Evolutionary conservation across 164 flowering plant species (phyloP).

Genomic region (Macadamia integrifolia): DNA sequence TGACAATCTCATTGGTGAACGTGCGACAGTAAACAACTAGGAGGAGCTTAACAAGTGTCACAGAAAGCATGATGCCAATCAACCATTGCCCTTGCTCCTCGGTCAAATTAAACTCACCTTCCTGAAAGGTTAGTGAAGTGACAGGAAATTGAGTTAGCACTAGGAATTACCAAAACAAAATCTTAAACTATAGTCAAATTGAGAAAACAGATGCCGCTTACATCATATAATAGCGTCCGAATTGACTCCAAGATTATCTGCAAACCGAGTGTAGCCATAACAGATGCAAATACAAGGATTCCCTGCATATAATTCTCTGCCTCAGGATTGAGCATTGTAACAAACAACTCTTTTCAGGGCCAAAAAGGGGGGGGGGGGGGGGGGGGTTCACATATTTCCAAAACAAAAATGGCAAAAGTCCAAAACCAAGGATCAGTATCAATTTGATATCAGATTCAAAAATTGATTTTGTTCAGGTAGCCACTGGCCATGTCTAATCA

Average conservation of each 20-base stretch:
- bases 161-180: no score
- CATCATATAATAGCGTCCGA: conserved; percentile 53
- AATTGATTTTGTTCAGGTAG: background rate
- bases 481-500: no score
- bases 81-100: conserved; percentile 71
- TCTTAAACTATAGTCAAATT: background rate
- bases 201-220: conserved; percentile 23
- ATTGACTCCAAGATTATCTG: conserved; percentile 84
- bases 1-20: conserved; percentile 84
- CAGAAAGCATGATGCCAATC: conserved; percentile 74
- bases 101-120: conserved; percentile 45
- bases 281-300: conserved; percentile 91
- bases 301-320: conserved; percentile 47
- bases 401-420: no score
- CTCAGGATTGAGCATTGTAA: conserved; percentile 7
- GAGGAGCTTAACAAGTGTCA: conserved; percentile 63
- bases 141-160: background rate
- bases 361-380: background rate
- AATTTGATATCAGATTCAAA: background rate
- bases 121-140: conserved; percentile 25
- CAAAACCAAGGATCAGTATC: background rate
- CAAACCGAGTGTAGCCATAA: conserved; percentile 90
- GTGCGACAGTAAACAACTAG: conserved; percentile 68
- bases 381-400: background rate
- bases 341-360: no score